Percentiles rank a stretch among this genome's conserved stretches.
phyloP scores from a whole-genome alignment of 116 monocot genomes.

The Phalaenopsis hybrid region DNA sequence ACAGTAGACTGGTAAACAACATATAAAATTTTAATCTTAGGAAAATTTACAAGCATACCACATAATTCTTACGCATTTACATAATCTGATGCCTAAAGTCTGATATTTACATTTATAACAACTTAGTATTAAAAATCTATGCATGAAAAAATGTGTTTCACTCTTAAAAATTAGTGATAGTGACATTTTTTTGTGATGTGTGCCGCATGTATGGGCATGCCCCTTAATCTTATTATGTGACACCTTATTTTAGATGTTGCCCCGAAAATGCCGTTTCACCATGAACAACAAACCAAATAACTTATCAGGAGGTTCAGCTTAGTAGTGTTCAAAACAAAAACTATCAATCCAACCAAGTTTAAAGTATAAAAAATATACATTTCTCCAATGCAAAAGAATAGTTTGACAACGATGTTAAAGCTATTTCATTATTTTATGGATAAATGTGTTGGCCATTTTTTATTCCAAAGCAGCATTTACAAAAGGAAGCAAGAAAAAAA shows the following conservation, averaged over 20 bases:
- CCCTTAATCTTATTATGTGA: too few relatives aligned
- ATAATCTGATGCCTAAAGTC: too few relatives aligned
- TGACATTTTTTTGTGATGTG: too few relatives aligned
- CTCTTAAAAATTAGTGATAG: too few relatives aligned
- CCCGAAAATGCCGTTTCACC: background rate
- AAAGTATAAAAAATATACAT: background rate
- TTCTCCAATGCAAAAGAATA: background rate
- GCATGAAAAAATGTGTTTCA: too few relatives aligned
- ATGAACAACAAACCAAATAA: background rate
- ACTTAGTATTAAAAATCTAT: too few relatives aligned
- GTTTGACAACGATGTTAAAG: background rate
- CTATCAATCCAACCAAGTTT: background rate
- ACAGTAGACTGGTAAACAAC: too few relatives aligned
- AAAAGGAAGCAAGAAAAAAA: background rate
- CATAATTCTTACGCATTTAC: too few relatives aligned
- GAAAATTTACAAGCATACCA: too few relatives aligned
- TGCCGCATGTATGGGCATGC: too few relatives aligned
- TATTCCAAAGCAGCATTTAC: background rate
- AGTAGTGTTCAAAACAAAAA: background rate
- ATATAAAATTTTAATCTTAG: too few relatives aligned
- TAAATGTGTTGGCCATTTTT: background rate
- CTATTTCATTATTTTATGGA: background rate
- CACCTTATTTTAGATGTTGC: background rate
- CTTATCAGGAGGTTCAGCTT: background rate
- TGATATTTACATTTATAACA: too few relatives aligned